A percentile compares a stretch with the other conserved stretches of the same genome.
Conservation (phyloP, 2,329 filamentous ascomycete genomes). For the Furcasterigmium sp. region DNA sequence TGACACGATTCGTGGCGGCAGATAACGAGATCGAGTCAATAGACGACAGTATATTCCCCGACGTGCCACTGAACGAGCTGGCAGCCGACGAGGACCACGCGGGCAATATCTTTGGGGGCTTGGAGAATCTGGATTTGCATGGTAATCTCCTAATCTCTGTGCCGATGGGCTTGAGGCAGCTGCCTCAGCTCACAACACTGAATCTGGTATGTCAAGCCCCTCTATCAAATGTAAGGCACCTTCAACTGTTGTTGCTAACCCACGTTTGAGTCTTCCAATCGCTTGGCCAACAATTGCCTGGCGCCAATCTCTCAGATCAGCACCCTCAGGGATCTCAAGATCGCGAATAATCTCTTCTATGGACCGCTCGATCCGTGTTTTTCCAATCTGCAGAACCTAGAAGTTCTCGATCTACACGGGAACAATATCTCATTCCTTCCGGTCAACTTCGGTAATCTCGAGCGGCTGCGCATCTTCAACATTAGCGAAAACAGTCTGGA, state of each 20-base stretch:
- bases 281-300: conserved; percentile 66
- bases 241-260: no score
- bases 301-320: conserved; percentile 69
- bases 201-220: conserved; percentile 71
- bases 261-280: conserved; percentile 82
- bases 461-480: conserved; percentile 69
- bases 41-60: conserved; percentile 73
- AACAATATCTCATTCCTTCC: conserved; percentile 75
- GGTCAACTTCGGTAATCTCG: conserved; percentile 58
- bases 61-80: conserved; percentile 51
- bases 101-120: conserved; percentile 73
- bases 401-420: conserved; percentile 73
- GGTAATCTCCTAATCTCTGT: conserved; percentile 71
- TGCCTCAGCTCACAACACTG: conserved; percentile 70
- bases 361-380: conserved; percentile 64
- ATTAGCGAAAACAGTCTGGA: conserved; percentile 74
- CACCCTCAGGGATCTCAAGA: conserved; percentile 70
- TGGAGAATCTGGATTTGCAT: conserved; percentile 81
- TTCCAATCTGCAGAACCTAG: conserved; percentile 60
- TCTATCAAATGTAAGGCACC: no score
- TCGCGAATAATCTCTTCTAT: conserved; percentile 71
- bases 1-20: conserved; percentile 77
- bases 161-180: conserved; percentile 68
- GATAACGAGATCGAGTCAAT: conserved; percentile 82
- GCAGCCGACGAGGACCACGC: conserved; percentile 60